Evolutionary conservation across 2,329 filamentous ascomycete species (phyloP).

Genomic region (Orbilia brochopaga): DNA sequence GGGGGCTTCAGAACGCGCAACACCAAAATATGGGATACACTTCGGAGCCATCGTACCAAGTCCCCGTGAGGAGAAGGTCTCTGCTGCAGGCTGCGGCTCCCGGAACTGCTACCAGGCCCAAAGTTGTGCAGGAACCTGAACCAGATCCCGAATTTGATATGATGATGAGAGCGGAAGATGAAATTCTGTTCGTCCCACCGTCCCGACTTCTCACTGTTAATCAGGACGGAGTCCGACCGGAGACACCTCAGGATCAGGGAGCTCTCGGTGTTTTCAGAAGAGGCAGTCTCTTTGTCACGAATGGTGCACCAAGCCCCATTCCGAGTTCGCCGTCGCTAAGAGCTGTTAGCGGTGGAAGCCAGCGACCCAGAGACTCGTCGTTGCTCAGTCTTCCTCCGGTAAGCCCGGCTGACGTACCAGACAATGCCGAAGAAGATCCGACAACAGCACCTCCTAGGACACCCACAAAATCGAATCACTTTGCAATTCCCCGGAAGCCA

Average conservation of each 20-base stretch:
- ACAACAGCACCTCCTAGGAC: slow-evolving; percentile 16
- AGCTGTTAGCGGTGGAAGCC: slow-evolving; percentile 28
- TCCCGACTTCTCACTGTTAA: slow-evolving; percentile 10
- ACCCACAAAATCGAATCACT: slow-evolving; percentile 7
- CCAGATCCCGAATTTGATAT: slow-evolving; percentile 13
- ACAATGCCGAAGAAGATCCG: not conserved
- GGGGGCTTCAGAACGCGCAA: not conserved
- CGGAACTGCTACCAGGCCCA: slow-evolving; percentile 41
- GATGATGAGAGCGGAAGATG: slow-evolving; percentile 13
- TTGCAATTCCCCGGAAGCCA: slow-evolving; percentile 31
- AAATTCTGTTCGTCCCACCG: slow-evolving; percentile 19
- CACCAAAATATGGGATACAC: slow-evolving; percentile 15
- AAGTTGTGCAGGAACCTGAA: slow-evolving; percentile 26
- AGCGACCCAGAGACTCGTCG: slow-evolving; percentile 27
- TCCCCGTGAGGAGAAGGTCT: slow-evolving; percentile 34
- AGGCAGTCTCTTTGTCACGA: slow-evolving; percentile 37
- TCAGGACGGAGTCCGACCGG: slow-evolving; percentile 24
- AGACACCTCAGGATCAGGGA: slow-evolving; percentile 44
- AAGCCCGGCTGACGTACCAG: not conserved
- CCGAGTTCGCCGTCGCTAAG: slow-evolving; percentile 42
- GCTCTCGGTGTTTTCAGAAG: slow-evolving; percentile 32
- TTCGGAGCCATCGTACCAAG: slow-evolving; percentile 29
- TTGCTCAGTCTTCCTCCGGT: slow-evolving; percentile 34
- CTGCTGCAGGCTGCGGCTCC: slow-evolving; percentile 44
- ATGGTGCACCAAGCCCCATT: slow-evolving; percentile 40